Percentiles rank a stretch among this genome's conserved stretches.
Evolutionary conservation across 441 rosid species (phyloP).

Genomic region (Pelargonium hybrid): DNA sequence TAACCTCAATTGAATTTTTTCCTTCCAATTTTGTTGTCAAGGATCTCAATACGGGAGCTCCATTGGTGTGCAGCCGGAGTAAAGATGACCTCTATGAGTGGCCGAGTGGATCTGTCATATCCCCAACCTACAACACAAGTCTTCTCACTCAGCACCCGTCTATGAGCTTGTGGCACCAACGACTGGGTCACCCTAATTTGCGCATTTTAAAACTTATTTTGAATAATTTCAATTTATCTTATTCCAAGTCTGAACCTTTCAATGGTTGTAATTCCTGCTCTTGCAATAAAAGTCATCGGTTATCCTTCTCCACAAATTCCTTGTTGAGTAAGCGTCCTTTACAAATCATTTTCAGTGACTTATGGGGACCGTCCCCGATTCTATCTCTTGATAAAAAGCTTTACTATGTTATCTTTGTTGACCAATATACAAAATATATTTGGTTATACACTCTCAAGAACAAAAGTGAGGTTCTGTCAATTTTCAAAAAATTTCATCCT

Average conservation of each 20-base stretch:
- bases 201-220: background rate
- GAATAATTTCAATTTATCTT: background rate
- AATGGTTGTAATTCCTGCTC: background rate
- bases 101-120: background rate
- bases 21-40: background rate
- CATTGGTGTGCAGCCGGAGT: background rate
- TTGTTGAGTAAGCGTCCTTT: too few relatives aligned
- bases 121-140: background rate
- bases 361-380: too few relatives aligned
- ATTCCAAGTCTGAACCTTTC: background rate
- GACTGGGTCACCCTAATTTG: background rate
- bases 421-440: too few relatives aligned
- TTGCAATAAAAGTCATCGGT: background rate
- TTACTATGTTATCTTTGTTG: too few relatives aligned
- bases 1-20: background rate
- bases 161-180: too few relatives aligned
- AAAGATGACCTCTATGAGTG: background rate
- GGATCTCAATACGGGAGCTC: background rate
- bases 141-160: background rate
- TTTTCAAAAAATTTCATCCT: too few relatives aligned
- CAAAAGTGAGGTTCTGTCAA: too few relatives aligned
- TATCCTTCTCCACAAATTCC: background rate
- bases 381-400: too few relatives aligned
- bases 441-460: too few relatives aligned
- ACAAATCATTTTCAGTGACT: too few relatives aligned